These are phyloP conservation scores for Ananas comosus DNA, from an alignment of 176 grass and related monocot species.

Conservation along the genomic window DNA sequence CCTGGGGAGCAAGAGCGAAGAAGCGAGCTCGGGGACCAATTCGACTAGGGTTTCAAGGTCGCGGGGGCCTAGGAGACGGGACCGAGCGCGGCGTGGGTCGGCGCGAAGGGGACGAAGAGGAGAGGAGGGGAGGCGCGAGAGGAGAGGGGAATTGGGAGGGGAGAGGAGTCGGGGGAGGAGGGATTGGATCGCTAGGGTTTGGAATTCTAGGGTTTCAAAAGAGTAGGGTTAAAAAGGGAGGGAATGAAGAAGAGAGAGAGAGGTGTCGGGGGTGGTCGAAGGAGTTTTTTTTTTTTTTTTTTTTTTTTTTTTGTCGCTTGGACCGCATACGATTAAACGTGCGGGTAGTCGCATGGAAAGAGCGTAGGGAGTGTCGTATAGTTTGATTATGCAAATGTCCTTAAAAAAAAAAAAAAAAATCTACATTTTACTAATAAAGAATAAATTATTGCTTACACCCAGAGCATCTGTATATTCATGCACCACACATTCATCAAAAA, in stretches of 20 bases:
- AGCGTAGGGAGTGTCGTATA: too few relatives aligned
- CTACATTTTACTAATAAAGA: too few relatives aligned
- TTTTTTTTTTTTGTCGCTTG: too few relatives aligned
- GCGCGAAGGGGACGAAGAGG: background rate
- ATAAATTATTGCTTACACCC: too few relatives aligned
- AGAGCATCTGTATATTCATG: too few relatives aligned
- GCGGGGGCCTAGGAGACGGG: slow-evolving; percentile 9
- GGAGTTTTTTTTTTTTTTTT: background rate
- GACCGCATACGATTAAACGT: too few relatives aligned
- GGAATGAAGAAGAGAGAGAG: slow-evolving; percentile 14
- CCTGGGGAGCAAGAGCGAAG: background rate
- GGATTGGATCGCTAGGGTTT: slow-evolving; percentile 37
- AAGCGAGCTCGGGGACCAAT: background rate
- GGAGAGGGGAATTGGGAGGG: background rate
- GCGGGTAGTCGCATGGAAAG: too few relatives aligned
- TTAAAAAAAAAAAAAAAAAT: too few relatives aligned
- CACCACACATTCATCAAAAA: too few relatives aligned
- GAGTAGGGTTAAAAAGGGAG: slow-evolving; percentile 37
- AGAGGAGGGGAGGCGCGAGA: background rate
- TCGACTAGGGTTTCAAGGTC: background rate
- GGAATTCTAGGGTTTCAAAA: slow-evolving; percentile 61
- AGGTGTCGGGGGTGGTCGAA: slow-evolving; percentile 19
- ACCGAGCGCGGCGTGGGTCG: background rate
- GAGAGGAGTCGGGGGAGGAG: background rate
- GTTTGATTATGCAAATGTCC: too few relatives aligned